Conservation (phyloP, 2,329 filamentous ascomycete genomes). For the Sordariomycetes sp. region DNA sequence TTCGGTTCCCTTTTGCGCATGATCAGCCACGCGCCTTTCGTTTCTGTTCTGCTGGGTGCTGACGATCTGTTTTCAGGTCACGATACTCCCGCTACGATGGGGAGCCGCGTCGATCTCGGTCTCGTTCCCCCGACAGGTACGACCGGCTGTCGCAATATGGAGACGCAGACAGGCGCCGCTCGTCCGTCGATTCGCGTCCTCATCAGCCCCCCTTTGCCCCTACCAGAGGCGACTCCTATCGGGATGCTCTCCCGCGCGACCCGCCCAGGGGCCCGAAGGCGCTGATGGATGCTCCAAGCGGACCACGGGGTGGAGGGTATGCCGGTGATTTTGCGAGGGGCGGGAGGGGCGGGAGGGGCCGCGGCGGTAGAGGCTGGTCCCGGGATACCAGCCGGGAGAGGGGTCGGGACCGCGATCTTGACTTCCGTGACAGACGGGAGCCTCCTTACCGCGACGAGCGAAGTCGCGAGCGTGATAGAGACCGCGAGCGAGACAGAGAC, state of each 20-base stretch:
- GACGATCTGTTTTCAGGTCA: constrained; percentile 15
- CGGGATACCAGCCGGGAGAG: constrained; percentile 53
- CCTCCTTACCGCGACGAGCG: constrained; percentile 44
- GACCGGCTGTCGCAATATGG: constrained; percentile 42
- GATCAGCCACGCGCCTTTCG: neutral
- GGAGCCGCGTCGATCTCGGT: constrained; percentile 49
- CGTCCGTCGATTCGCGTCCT: constrained; percentile 39
- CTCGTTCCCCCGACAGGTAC: constrained; percentile 58
- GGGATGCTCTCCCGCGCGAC: constrained; percentile 38
- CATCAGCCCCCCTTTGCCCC: constrained; percentile 49
- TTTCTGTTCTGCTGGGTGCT: neutral
- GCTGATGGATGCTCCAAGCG: constrained; percentile 57
- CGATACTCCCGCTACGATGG: constrained; percentile 53
- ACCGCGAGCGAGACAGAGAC: constrained; percentile 36
- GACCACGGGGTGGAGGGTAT: constrained; percentile 58
- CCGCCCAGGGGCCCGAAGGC: constrained; percentile 76
- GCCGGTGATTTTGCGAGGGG: constrained; percentile 47
- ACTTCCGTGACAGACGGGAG: constrained; percentile 45
- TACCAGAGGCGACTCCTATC: constrained; percentile 40
- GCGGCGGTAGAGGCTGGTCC: constrained; percentile 43
- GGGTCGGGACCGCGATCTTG: constrained; percentile 47
- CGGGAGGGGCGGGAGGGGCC: constrained; percentile 36
- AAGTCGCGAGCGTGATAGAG: constrained; percentile 46
- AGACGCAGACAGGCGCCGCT: constrained; percentile 60
- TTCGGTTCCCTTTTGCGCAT: neutral